These are phyloP conservation scores for Globisporangium ultimum DNA, from an alignment of 352 stramenopile species.

Conservation along the genomic window DNA sequence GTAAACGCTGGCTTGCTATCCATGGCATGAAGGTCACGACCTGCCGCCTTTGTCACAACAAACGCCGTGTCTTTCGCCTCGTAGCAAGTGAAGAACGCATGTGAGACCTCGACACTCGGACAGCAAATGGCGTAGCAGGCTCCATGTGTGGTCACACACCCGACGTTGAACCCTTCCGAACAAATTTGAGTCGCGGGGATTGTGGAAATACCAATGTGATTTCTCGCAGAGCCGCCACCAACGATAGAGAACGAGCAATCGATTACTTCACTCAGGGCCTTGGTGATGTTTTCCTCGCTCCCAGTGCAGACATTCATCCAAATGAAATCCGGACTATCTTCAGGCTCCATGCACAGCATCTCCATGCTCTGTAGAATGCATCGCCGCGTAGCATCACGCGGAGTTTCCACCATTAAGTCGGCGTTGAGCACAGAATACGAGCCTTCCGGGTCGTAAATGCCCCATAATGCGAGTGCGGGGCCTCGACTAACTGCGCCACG, in stretches of 20 bases:
- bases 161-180: constrained; percentile 58
- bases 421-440: constrained; percentile 78
- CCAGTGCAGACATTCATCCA: constrained; percentile 64
- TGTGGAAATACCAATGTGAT: constrained; percentile 11
- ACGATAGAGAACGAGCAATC: constrained; percentile 72
- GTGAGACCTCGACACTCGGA: constrained; percentile 73
- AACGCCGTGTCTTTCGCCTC: constrained; percentile 69
- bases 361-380: constrained; percentile 65
- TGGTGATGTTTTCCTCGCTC: constrained; percentile 64
- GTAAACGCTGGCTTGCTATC: constrained; percentile 72
- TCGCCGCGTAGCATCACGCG: constrained; percentile 57
- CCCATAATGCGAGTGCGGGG: constrained; percentile 65
- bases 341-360: constrained; percentile 69
- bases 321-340: constrained; percentile 76
- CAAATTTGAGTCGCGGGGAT: constrained; percentile 62
- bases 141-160: constrained; percentile 66
- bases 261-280: constrained; percentile 66
- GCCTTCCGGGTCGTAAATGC: constrained; percentile 79
- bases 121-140: constrained; percentile 75
- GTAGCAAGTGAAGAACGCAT: constrained; percentile 84
- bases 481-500: constrained; percentile 29
- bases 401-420: constrained; percentile 50
- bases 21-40: constrained; percentile 54
- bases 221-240: constrained; percentile 44
- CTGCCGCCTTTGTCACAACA: constrained; percentile 57